phyloP scores from a whole-genome alignment of 805 yeast genomes.

The Hermanozyma aechmeae region DNA sequence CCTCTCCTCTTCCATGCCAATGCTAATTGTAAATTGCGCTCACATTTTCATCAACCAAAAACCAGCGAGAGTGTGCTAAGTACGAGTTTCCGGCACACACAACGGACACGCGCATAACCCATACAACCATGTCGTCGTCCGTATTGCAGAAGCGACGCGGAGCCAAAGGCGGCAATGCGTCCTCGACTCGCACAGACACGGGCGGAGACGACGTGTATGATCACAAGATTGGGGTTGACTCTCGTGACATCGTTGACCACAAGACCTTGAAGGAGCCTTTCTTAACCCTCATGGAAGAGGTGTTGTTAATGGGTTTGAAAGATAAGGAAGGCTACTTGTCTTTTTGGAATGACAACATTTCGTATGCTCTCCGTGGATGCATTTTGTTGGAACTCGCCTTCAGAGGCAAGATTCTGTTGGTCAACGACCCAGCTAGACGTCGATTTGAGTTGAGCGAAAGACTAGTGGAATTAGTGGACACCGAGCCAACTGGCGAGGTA shows the following conservation, averaged over 20 bases:
- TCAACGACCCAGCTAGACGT: conserved; percentile 86
- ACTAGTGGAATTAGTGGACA: conserved; percentile 77
- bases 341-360: conserved; percentile 96
- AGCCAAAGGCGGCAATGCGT: conserved; percentile 21
- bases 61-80: no score
- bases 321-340: conserved; percentile 95
- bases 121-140: conserved; percentile 32
- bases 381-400: conserved; percentile 87
- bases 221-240: conserved; percentile 76
- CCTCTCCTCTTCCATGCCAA: no score
- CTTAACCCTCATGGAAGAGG: conserved; percentile 94
- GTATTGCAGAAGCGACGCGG: conserved; percentile 76
- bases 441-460: conserved; percentile 85
- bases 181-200: conserved; percentile 11
- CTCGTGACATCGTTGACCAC: conserved; percentile 47
- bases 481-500: conserved; percentile 87
- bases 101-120: no score
- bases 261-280: conserved; percentile 45
- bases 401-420: conserved; percentile 79
- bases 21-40: no score
- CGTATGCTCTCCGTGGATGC: conserved; percentile 93
- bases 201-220: conserved; percentile 13
- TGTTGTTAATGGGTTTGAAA: conserved; percentile 81
- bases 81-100: no score
- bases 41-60: no score